Conservation (phyloP, 805 yeast genomes). For the Cyberlindnera galapagoensis region DNA sequence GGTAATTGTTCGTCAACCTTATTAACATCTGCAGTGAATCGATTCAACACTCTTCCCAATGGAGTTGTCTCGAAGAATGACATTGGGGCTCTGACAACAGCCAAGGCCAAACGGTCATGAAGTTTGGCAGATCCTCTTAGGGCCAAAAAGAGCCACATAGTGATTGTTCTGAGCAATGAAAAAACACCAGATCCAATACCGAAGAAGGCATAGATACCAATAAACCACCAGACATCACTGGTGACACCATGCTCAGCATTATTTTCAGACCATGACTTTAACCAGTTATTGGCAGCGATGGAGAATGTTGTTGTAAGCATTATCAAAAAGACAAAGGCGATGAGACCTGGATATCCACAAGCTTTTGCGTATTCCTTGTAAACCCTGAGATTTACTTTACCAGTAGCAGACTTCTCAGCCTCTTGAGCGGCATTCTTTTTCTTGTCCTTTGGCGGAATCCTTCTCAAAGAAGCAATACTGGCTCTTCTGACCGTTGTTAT, state of each 20-base stretch:
- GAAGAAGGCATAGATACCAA: conserved; percentile 47
- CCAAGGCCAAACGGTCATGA: conserved; percentile 49
- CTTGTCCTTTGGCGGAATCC: conserved; percentile 27
- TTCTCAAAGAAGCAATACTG: conserved; percentile 53
- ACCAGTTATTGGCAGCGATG: conserved; percentile 50
- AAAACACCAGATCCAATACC: conserved; percentile 48
- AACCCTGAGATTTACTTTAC: conserved; percentile 49
- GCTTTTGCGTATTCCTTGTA: conserved; percentile 53
- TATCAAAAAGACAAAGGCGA: conserved; percentile 31
- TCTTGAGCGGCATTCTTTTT: conserved; percentile 39
- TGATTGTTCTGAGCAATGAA: conserved; percentile 37
- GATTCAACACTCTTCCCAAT: conserved; percentile 55
- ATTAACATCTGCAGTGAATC: conserved; percentile 59
- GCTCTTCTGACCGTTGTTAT: conserved; percentile 34
- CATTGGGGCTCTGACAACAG: conserved; percentile 57
- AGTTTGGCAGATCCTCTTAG: conserved; percentile 48
- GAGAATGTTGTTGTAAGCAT: conserved; percentile 31
- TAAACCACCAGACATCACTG: conserved; percentile 36
- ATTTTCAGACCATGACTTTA: conserved; percentile 63
- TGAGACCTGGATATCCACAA: conserved; percentile 46
- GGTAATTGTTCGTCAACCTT: conserved; percentile 53
- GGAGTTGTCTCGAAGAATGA: conserved; percentile 66
- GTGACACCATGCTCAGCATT: conserved; percentile 37
- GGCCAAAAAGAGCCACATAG: conserved; percentile 47
- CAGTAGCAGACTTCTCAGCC: conserved; percentile 49